Evolutionary conservation across 768 basidiomycete genomes (phyloP), one percentile per base, ranked within the genome.

Genomic region (Solioccasus polychromus): DNA sequence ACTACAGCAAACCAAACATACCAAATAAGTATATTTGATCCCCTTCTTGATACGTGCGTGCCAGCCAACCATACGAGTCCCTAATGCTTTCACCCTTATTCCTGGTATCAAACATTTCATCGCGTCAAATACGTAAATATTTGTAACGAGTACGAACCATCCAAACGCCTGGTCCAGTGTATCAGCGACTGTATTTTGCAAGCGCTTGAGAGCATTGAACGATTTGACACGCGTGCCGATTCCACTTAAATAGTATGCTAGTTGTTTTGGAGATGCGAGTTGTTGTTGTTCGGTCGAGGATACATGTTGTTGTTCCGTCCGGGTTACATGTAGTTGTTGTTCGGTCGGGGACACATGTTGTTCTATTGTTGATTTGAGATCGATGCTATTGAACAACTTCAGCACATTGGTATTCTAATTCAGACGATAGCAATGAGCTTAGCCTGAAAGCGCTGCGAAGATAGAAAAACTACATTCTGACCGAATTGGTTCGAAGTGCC

Each of bases 341-440:
- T n/a, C n/a, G n/a, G n/a, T n/a, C n/a, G n/a, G n/a, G n/a, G n/a
- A n/a, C n/a, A n/a, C n/a, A n/a, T n/a, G n/a, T n/a, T n/a, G n/a
- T n/a, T n/a, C n/a, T n/a, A n/a, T n/a, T n/a, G n/a, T n/a, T n/a
- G n/a, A n/a, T n/a, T n/a, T 48, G 8, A 40, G 15, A n/a, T 56
- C 56, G 5, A 68, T 39, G 4, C 47, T 58, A 17, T 45, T 51
- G 38, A 66, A 67, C 2, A 70, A 49, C 36, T 68, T 65, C 26
- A 70, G 51, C 28, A 70, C 62, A 42, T 68, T 64, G 20, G 64
- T 66, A 39, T 68, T 69, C 69, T 71, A 25, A 35, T n/a, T 17
- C 19, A 12, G n/a, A 19, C 35, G 36, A 14, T 28, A n/a, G n/a
- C n/a, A n/a, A 30, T 8, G 19, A 9, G 14, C 14, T 17, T 17